phyloP scores from a whole-genome alignment of 2,329 filamentous ascomycete genomes.

The Simplicillium sp. region DNA sequence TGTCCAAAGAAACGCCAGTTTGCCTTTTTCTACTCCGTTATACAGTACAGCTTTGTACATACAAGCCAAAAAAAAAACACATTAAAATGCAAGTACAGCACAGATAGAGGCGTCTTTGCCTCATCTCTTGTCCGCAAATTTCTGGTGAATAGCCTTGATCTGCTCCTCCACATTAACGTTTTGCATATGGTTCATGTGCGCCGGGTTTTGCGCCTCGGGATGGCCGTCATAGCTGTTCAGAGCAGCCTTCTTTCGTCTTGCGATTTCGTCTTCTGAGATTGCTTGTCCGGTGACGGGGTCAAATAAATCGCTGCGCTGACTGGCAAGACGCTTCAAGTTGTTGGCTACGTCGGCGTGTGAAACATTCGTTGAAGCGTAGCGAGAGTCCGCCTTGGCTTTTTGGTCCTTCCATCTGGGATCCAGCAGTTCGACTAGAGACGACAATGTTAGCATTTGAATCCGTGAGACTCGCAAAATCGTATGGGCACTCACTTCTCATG shows the following conservation, averaged over 20 bases:
- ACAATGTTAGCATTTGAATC: constrained; percentile 20
- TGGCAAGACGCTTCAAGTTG: constrained; percentile 90
- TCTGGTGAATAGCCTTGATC: constrained; percentile 55
- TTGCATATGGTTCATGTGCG: constrained; percentile 49
- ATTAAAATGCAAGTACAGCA: too few species aligned
- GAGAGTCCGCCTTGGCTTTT: constrained; percentile 76
- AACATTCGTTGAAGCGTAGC: constrained; percentile 77
- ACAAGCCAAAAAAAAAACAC: too few species aligned
- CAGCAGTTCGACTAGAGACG: constrained; percentile 65
- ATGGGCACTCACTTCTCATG: constrained; percentile 60
- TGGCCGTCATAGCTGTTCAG: constrained; percentile 55
- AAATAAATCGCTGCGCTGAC: constrained; percentile 80
- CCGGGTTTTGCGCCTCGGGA: constrained; percentile 46
- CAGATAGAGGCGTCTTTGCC: too few species aligned
- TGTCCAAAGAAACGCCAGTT: too few species aligned
- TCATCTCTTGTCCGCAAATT: constrained; percentile 34
- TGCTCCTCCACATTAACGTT: constrained; percentile 78
- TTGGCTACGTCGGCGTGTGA: constrained; percentile 81
- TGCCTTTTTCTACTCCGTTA: too few species aligned
- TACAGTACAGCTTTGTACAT: too few species aligned
- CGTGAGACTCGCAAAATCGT: not conserved
- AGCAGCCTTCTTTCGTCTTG: constrained; percentile 68
- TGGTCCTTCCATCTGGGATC: constrained; percentile 96
- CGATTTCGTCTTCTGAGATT: constrained; percentile 63
- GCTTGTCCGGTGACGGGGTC: constrained; percentile 62